Evolutionary conservation across 148 eudicot species (phyloP).

Genomic region (Polygonum aviculare): DNA sequence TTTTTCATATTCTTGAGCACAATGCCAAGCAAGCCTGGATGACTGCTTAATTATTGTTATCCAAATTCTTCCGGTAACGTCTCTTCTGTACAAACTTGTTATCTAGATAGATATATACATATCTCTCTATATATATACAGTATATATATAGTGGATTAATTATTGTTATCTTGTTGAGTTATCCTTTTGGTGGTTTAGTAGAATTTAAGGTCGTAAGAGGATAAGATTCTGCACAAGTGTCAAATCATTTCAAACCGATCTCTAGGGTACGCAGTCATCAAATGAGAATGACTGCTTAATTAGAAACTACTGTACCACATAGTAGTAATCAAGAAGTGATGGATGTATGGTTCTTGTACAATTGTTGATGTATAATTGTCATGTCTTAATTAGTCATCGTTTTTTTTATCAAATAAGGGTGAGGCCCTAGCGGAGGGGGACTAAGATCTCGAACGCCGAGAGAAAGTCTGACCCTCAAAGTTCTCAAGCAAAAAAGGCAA

Average conservation of each 20-base stretch:
- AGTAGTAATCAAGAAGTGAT: neutral
- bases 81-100: slow-evolving; percentile 2
- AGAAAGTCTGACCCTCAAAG: too few relatives aligned
- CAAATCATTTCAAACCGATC: neutral
- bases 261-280: neutral
- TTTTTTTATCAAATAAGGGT: too few relatives aligned
- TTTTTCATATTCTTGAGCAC: neutral
- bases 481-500: too few relatives aligned
- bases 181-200: neutral
- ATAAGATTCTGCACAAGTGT: neutral
- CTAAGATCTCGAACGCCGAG: too few relatives aligned
- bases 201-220: neutral
- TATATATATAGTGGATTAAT: neutral
- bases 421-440: too few relatives aligned
- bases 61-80: slow-evolving; percentile 2
- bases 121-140: too few relatives aligned
- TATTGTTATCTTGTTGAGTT: neutral
- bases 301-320: neutral
- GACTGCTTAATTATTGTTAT: too few relatives aligned
- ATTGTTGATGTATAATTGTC: too few relatives aligned
- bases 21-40: neutral
- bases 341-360: neutral
- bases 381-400: too few relatives aligned
- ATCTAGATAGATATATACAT: neutral
- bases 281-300: neutral